Percentiles rank a stretch among this genome's conserved stretches.
Conservation (phyloP, 352 stramenopile genomes). For the Peronospora farinosa region DNA sequence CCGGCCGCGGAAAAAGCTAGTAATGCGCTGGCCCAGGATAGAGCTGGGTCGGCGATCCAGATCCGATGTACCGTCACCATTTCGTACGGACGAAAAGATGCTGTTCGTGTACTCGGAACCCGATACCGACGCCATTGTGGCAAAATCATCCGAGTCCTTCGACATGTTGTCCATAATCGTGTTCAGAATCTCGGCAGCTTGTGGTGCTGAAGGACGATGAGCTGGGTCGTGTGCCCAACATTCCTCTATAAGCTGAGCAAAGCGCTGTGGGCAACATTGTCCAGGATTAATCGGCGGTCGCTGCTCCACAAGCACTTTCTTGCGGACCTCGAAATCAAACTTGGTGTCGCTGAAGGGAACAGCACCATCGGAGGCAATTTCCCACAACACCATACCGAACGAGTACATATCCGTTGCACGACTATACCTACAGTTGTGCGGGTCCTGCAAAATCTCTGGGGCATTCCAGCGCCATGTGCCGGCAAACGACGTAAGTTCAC, state of each 20-base stretch:
- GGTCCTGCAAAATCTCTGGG: conserved; percentile 56
- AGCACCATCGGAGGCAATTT: conserved; percentile 54
- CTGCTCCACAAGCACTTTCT: conserved; percentile 50
- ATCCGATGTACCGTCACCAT: conserved; percentile 26
- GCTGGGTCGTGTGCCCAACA: conserved; percentile 52
- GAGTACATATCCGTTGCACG: conserved; percentile 67
- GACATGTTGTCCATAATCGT: conserved; percentile 49
- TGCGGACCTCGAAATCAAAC: conserved; percentile 66
- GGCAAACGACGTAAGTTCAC: conserved; percentile 57
- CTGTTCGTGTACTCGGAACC: conserved; percentile 51
- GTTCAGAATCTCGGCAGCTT: conserved; percentile 46
- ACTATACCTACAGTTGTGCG: conserved; percentile 59
- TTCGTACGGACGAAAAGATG: conserved; percentile 47
- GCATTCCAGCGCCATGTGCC: conserved; percentile 71
- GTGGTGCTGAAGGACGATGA: conserved; percentile 36
- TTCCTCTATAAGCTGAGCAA: conserved; percentile 50
- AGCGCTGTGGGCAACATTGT: conserved; percentile 42
- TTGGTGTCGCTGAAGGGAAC: conserved; percentile 57
- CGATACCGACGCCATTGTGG: conserved; percentile 25
- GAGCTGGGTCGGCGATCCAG: conserved; percentile 43
- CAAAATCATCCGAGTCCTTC: conserved; percentile 32
- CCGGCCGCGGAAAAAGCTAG: conserved; percentile 54
- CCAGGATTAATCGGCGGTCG: conserved; percentile 45
- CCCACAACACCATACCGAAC: conserved; percentile 70
- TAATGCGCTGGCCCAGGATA: conserved; percentile 44